Base-by-base conservation (phyloP, 768 basidiomycete species). In the Kwoniella mangroviensis region DNA sequence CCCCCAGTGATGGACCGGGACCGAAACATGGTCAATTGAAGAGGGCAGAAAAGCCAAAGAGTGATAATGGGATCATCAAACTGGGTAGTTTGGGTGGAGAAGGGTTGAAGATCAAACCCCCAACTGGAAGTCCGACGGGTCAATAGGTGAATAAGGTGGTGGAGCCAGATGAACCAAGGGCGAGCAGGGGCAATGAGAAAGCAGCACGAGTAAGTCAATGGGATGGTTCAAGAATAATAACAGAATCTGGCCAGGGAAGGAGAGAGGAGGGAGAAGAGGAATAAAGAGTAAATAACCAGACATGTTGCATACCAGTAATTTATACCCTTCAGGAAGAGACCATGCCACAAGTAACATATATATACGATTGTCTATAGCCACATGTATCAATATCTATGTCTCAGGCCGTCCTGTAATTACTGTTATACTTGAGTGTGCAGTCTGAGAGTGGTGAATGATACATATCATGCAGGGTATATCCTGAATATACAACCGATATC, bases 61-160 rank as follows among this genome's bases (percentile, higher is more conserved):
- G 61, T 3, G 65, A 54, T 24, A 69, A 68, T 11, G 65, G 59
- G 15, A 75, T 80, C 51, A 78, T 80, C 66, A 76, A 68, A 56
- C 56, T 80, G 19, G 77, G 77, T 0, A 80, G 79, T 72, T 63
- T 80, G 26, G 79, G 79, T 55, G 79, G 79, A 22, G 79, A 80
- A 22, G 79, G 79, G 7, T 62, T 80, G 66, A 58, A 63, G 24
- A 67, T 65, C 34, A 80, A 78, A 53, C 79, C 79, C 3, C 61
- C 75, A 7, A 56, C 55, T 19, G 26, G n/a, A n/a, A 34, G 26
- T 12, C 52, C 52, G 58, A 55, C 21, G 4, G 56, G 45, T 13
- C 43, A 52, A 19, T 67, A 61, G 66, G 19, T 42, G 61, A 24
- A 41, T n/a, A 64, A 53, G n/a, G 52, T 10, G 63, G 21, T 24